These are phyloP conservation scores for Chlamydomonas reinhardtii DNA, from an alignment of 163 green algal species.

Conservation along the genomic window DNA sequence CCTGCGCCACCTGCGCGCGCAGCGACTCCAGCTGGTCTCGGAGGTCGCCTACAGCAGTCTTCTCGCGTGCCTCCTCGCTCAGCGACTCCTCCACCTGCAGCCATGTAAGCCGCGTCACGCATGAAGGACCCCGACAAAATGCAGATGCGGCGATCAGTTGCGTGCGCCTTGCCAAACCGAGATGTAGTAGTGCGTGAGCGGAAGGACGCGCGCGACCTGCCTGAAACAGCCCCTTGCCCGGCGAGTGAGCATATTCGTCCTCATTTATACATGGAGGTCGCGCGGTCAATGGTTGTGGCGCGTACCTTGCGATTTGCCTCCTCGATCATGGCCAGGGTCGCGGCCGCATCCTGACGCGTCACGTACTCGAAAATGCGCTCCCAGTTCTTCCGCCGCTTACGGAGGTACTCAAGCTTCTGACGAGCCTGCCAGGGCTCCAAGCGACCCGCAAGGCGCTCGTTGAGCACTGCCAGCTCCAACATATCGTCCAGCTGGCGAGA, in stretches of 20 bases:
- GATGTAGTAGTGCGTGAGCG: no score
- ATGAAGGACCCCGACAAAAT: no score
- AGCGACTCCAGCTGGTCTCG: conserved; percentile 74
- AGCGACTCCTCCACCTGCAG: conserved; percentile 77
- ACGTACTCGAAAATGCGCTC: conserved; percentile 86
- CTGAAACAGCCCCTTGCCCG: no score
- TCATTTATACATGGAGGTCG: no score
- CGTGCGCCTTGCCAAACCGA: no score
- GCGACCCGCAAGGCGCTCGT: conserved; percentile 79
- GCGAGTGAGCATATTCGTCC: no score
- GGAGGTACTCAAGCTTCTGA: conserved; percentile 82
- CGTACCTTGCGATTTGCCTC: conserved; percentile 76
- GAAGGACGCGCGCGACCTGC: no score
- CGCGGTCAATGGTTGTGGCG: no score
- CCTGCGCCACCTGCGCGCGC: conserved; percentile 77
- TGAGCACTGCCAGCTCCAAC: conserved; percentile 86
- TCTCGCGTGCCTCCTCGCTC: conserved; percentile 74
- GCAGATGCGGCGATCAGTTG: no score
- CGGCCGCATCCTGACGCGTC: conserved; percentile 74
- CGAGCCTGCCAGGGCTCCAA: conserved; percentile 68
- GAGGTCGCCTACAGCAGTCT: conserved; percentile 72
- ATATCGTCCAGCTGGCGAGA: conserved; percentile 77
- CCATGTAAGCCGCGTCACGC: no score
- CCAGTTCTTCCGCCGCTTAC: conserved; percentile 81
- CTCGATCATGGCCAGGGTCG: conserved; percentile 86